phyloP scores from a whole-genome alignment of 2,329 filamentous ascomycete genomes.

The Harringtonia aguacate region DNA sequence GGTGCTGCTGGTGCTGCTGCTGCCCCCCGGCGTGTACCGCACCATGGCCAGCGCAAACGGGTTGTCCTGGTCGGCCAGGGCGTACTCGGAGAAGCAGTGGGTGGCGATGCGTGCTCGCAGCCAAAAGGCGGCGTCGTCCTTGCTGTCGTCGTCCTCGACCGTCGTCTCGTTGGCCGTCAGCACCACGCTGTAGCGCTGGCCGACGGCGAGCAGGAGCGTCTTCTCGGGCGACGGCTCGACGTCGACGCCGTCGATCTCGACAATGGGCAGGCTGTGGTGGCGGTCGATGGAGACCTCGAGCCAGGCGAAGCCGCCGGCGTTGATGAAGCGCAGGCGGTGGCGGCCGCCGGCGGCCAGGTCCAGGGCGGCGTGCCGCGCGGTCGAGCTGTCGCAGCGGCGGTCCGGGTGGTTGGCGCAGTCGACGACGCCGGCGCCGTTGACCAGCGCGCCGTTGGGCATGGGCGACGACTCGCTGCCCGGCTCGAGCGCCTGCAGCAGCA shows the following conservation, averaged over 20 bases:
- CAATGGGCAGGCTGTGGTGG: conserved; percentile 41
- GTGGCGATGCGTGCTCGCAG: conserved; percentile 52
- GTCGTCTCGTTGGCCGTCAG: conserved; percentile 46
- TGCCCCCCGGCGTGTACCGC: conserved; percentile 23
- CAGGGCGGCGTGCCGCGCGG: conserved; percentile 27
- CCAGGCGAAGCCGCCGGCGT: conserved; percentile 60
- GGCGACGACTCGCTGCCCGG: conserved; percentile 47
- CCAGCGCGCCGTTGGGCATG: conserved; percentile 55
- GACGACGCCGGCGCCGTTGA: conserved; percentile 50
- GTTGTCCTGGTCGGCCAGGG: conserved; percentile 28
- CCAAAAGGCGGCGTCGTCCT: conserved; percentile 46
- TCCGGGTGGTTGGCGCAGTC: conserved; percentile 25
- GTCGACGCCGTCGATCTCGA: conserved; percentile 61
- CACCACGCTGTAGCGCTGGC: conserved; percentile 60
- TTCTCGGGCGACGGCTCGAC: conserved; percentile 48
- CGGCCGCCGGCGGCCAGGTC: conserved; percentile 40
- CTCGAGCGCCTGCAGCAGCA: conserved; percentile 41
- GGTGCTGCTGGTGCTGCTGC: too few relatives aligned
- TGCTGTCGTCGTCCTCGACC: conserved; percentile 27
- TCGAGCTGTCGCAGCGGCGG: conserved; percentile 32
- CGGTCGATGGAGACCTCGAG: conserved; percentile 63
- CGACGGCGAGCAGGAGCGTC: conserved; percentile 55
- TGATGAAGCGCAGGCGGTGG: conserved; percentile 58
- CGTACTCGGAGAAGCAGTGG: conserved; percentile 45
- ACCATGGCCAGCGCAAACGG: conserved; percentile 39